Percentiles rank a stretch among this genome's conserved stretches.
Evolutionary conservation across 108 stramenopile genomes (phyloP).

Genomic region (Cyclotella cryptica): DNA sequence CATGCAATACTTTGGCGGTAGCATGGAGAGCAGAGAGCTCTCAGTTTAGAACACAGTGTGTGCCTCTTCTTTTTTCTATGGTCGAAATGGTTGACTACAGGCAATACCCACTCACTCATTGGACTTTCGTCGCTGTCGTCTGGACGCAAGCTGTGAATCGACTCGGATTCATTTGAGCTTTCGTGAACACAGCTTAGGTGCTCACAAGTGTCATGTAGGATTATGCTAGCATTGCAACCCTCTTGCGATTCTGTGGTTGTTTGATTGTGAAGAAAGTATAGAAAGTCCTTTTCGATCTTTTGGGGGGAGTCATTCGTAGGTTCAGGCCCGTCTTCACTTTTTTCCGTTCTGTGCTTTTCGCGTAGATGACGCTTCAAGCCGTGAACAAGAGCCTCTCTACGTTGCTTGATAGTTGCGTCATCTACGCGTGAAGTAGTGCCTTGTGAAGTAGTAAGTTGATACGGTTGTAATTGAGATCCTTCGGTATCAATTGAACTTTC

Average conservation of each 20-base stretch:
- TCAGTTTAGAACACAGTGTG: not conserved
- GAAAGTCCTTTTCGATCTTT: too few species aligned
- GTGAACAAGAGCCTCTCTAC: conserved; percentile 5
- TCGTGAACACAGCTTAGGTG: not conserved
- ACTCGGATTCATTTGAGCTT: not conserved
- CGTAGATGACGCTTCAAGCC: conserved; percentile 13
- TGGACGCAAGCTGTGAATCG: not conserved
- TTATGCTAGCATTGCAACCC: not conserved
- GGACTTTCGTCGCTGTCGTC: not conserved
- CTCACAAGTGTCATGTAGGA: not conserved
- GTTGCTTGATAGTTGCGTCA: not conserved
- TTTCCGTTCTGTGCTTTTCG: not conserved
- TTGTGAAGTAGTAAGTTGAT: not conserved
- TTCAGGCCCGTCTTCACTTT: too few species aligned
- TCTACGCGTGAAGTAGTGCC: not conserved
- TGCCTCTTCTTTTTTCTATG: not conserved
- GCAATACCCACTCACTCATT: not conserved
- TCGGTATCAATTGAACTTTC: not conserved
- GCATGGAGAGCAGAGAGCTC: not conserved
- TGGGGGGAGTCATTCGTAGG: too few species aligned
- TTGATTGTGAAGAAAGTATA: too few species aligned
- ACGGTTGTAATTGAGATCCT: not conserved
- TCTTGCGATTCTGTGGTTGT: too few species aligned
- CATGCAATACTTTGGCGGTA: not conserved
- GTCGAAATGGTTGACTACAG: not conserved